Percentiles rank a stretch among this genome's conserved stretches.
phyloP scores from a whole-genome alignment of 1,139 yeast species.

The Saccharomyces hybrid region DNA sequence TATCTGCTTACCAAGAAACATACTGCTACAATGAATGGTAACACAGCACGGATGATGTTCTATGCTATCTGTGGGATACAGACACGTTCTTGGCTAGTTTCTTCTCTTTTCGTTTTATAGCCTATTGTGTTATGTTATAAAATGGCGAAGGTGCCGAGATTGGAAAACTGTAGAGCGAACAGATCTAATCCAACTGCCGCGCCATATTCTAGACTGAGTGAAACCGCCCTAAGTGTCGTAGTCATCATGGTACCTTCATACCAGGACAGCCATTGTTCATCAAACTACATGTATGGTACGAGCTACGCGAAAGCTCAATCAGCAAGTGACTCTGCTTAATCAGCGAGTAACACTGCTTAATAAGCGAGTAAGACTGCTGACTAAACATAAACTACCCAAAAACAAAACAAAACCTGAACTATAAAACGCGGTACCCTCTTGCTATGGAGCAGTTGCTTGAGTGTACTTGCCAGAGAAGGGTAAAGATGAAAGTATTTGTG shows the following conservation, averaged over 20 bases:
- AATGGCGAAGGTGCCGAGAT: not conserved
- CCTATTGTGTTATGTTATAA: no score
- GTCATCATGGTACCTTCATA: not conserved
- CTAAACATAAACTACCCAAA: not conserved
- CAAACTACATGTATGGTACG: not conserved
- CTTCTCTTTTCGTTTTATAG: not conserved
- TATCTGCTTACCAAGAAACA: no score
- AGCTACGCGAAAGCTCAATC: not conserved
- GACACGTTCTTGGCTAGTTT: not conserved
- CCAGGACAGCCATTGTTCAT: not conserved
- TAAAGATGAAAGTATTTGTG: slow-evolving; percentile 19
- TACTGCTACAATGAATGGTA: not conserved
- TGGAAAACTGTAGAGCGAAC: not conserved
- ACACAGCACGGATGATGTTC: not conserved
- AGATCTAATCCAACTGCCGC: not conserved
- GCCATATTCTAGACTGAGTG: not conserved
- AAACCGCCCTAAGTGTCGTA: not conserved
- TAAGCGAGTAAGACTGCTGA: no score
- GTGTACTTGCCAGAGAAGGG: not conserved
- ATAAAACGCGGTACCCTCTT: not conserved
- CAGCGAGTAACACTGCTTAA: no score
- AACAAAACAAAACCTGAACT: not conserved
- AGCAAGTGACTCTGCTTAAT: not conserved
- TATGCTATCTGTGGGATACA: not conserved
- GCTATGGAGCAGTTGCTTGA: not conserved